Evolutionary conservation across 176 grass and related monocot species (phyloP).

Genomic region (Triticum urartu): DNA sequence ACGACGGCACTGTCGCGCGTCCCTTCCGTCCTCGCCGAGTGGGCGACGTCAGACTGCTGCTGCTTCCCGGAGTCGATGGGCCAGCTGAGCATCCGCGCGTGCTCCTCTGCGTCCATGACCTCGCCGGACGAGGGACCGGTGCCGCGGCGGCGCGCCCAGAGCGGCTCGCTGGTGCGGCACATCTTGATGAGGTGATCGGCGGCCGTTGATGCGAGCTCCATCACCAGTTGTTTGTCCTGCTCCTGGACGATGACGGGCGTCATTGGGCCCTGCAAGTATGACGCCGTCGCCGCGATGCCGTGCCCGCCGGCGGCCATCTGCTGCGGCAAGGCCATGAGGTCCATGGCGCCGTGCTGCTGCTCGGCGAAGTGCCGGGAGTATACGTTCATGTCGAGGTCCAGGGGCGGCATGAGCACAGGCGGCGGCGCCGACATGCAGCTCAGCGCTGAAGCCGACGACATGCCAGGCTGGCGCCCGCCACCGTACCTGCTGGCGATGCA

Average conservation of each 20-base stretch:
- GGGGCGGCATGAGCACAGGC: conserved; percentile 49
- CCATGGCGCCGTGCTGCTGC: conserved; percentile 43
- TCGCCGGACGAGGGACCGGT: conserved; percentile 1
- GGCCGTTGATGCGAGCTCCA: conserved; percentile 72
- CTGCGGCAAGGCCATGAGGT: conserved; percentile 40
- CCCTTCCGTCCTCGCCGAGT: conserved; percentile 52
- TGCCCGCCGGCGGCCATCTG: conserved; percentile 11
- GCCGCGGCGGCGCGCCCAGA: conserved; percentile 47
- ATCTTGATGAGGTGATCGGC: conserved; percentile 58
- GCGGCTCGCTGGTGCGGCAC: conserved; percentile 52
- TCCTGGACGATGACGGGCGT: conserved; percentile 44
- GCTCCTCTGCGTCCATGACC: conserved; percentile 55
- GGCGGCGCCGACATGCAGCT: conserved; percentile 38
- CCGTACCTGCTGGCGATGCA: conserved; percentile 69
- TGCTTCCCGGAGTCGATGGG: conserved; percentile 59
- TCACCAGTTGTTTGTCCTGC: conserved; percentile 64
- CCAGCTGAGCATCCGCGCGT: conserved; percentile 62
- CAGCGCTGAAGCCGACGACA: conserved; percentile 29
- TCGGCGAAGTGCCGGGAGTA: conserved; percentile 77
- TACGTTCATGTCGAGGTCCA: conserved; percentile 87
- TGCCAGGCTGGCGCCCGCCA: conserved; percentile 35
- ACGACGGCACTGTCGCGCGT: conserved; percentile 73
- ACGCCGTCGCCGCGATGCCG: background rate
- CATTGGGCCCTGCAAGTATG: conserved; percentile 34
- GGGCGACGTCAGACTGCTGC: background rate